Percentiles rank a stretch among this genome's conserved stretches.
Conservation (phyloP, 805 yeast genomes). For the Wickerhamiella musiphila region DNA sequence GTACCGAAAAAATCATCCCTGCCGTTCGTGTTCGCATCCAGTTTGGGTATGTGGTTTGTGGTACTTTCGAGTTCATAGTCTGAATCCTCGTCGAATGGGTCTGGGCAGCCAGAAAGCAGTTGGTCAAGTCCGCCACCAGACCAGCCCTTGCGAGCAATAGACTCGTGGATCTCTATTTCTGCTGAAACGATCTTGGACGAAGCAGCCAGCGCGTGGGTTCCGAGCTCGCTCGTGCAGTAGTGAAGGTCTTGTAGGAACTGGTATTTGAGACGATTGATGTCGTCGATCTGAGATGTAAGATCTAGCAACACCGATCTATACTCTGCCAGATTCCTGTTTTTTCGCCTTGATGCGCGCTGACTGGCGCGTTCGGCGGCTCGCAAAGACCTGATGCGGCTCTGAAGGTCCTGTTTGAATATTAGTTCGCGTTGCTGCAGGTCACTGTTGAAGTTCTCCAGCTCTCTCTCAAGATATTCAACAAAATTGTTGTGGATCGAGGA, state of each 20-base stretch:
- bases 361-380: slow-evolving; percentile 46
- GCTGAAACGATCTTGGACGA: slow-evolving; percentile 57
- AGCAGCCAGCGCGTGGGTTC: slow-evolving; percentile 32
- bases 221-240: slow-evolving; percentile 44
- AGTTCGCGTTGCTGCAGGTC: slow-evolving; percentile 33
- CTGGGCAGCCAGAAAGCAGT: slow-evolving; percentile 44
- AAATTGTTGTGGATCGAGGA: slow-evolving; percentile 37
- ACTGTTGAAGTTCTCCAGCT: slow-evolving; percentile 28
- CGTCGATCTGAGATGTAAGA: slow-evolving; percentile 60
- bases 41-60: too few relatives aligned
- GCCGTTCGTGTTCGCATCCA: too few relatives aligned
- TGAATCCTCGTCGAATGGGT: slow-evolving; percentile 32
- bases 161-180: slow-evolving; percentile 65
- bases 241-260: slow-evolving; percentile 54
- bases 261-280: slow-evolving; percentile 56
- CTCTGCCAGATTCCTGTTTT: slow-evolving; percentile 44
- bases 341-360: slow-evolving; percentile 37
- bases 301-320: slow-evolving; percentile 52
- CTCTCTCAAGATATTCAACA: slow-evolving; percentile 32
- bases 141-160: slow-evolving; percentile 72
- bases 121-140: slow-evolving; percentile 75
- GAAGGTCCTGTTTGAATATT: slow-evolving; percentile 36
- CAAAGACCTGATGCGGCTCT: slow-evolving; percentile 33
- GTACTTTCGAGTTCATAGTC: too few relatives aligned
- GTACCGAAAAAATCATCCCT: too few relatives aligned